phyloP scores from a whole-genome alignment of 768 basidiomycete species.

The Russula griseocarnosa region DNA sequence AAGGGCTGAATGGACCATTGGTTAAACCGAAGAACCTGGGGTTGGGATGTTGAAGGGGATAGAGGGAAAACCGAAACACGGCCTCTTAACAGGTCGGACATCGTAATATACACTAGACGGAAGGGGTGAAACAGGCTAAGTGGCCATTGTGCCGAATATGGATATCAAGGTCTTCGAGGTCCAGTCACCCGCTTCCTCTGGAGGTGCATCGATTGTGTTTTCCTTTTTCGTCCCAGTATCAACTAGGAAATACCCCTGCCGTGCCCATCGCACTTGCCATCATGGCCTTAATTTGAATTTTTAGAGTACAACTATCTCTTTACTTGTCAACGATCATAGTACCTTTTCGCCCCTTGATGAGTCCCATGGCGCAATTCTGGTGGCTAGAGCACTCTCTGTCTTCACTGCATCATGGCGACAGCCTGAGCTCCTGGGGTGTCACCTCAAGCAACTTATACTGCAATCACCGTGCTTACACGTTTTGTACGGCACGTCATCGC shows the following conservation, averaged over 20 bases:
- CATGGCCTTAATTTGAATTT: no score
- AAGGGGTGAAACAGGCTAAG: background rate
- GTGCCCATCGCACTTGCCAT: no score
- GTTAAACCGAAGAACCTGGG: background rate
- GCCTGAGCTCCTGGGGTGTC: no score
- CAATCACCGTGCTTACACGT: background rate
- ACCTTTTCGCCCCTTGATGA: background rate
- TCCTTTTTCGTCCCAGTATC: background rate
- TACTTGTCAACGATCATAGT: background rate
- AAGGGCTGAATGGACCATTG: constrained; percentile 21
- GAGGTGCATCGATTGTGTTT: background rate
- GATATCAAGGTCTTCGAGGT: background rate
- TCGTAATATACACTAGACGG: background rate
- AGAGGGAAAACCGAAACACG: background rate
- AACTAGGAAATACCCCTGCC: no score
- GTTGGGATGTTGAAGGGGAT: background rate
- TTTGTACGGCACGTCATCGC: background rate
- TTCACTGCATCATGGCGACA: no score
- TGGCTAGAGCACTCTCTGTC: no score
- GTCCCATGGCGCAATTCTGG: no score
- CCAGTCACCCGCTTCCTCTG: background rate
- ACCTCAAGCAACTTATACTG: no score
- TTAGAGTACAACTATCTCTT: background rate
- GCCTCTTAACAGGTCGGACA: background rate
- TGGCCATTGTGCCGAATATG: constrained; percentile 4